Evolutionary conservation across 1,284 basidiomycete genomes (phyloP).

Genomic region (Xerocomus minutiporus): DNA sequence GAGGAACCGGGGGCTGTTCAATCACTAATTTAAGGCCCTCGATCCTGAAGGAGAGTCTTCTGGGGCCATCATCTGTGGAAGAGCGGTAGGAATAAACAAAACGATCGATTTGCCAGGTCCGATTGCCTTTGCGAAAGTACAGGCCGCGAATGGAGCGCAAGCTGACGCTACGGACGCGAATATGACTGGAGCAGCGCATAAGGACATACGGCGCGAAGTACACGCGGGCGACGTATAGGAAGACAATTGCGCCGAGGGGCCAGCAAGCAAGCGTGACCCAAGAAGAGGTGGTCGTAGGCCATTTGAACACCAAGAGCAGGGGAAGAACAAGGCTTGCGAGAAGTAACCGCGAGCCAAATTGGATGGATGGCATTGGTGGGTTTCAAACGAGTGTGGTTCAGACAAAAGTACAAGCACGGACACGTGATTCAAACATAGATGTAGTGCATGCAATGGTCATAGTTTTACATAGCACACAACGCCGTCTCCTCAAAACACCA

Average conservation of each 20-base stretch:
- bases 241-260: constrained; percentile 40
- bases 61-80: constrained; percentile 40
- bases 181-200: constrained; percentile 51
- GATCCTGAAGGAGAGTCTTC: constrained; percentile 55
- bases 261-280: constrained; percentile 30
- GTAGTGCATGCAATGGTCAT: constrained; percentile 21
- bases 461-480: constrained; percentile 18
- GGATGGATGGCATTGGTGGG: constrained; percentile 12
- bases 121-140: constrained; percentile 53
- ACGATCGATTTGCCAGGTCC: constrained; percentile 59
- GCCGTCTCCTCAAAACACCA: constrained; percentile 65
- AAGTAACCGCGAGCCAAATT: constrained; percentile 8
- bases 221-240: constrained; percentile 56
- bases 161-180: constrained; percentile 67
- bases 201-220: constrained; percentile 63
- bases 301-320: constrained; percentile 17
- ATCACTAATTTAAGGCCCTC: constrained; percentile 58
- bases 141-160: constrained; percentile 71
- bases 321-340: constrained; percentile 13
- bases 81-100: constrained; percentile 56
- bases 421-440: constrained; percentile 15
- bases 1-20: constrained; percentile 27
- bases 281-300: constrained; percentile 25
- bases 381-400: not conserved
- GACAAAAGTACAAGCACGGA: not conserved